phyloP scores from a whole-genome alignment of 139 green algal genomes.

The Coelastrella sp. region DNA sequence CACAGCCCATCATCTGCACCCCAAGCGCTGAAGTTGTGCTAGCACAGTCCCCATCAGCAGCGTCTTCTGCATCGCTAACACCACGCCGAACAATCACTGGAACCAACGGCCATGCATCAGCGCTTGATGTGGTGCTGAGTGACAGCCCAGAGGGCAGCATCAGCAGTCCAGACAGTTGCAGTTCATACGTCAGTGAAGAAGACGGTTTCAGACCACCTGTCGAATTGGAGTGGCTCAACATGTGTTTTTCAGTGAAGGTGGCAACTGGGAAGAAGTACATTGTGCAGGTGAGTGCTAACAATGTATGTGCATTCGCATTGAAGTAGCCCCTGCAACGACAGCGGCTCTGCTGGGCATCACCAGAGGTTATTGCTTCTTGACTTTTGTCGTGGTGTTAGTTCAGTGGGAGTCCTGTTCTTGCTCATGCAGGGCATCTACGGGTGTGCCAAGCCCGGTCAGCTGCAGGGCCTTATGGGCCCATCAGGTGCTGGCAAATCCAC shows the following conservation, averaged over 20 bases:
- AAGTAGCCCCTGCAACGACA: background rate
- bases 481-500: conserved; percentile 69
- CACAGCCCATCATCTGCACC: conserved; percentile 3
- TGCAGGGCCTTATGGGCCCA: conserved; percentile 58
- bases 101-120: background rate
- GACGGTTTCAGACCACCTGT: background rate
- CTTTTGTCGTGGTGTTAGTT: background rate
- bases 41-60: conserved; percentile 23
- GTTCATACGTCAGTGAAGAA: background rate
- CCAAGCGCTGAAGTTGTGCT: background rate
- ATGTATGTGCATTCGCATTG: background rate
- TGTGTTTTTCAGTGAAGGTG: conserved; percentile 36
- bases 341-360: no score
- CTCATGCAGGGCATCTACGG: conserved; percentile 51
- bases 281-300: conserved; percentile 1
- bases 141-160: background rate
- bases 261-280: conserved; percentile 10
- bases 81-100: background rate
- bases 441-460: conserved; percentile 27
- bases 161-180: background rate
- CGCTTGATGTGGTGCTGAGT: background rate
- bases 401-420: background rate
- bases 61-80: background rate
- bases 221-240: conserved; percentile 42
- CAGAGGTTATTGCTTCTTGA: background rate